Evolutionary conservation across 768 basidiomycete genomes (phyloP).

Genomic region (Suillus paluster): DNA sequence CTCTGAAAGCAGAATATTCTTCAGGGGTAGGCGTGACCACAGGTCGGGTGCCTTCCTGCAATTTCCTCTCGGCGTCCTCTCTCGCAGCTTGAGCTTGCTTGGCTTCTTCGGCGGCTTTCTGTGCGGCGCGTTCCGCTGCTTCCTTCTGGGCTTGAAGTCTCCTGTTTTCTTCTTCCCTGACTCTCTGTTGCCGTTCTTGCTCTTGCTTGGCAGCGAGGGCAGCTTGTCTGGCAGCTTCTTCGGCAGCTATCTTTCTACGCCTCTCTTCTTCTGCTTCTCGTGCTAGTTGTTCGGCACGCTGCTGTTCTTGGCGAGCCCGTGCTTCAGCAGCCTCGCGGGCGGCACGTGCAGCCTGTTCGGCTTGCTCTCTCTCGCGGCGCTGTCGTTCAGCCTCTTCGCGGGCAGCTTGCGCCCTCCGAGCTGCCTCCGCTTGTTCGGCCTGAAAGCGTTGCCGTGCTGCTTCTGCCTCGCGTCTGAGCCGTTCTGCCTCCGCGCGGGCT

Average conservation of each 20-base stretch:
- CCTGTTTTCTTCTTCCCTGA: conserved; percentile 14
- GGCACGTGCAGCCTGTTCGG: conserved; percentile 24
- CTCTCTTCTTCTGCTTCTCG: conserved; percentile 28
- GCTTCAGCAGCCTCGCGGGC: conserved; percentile 30
- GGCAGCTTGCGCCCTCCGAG: conserved; percentile 26
- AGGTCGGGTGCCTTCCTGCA: conserved; percentile 18
- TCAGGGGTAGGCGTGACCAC: conserved; percentile 18
- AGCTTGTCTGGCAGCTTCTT: conserved; percentile 28
- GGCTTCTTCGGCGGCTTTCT: conserved; percentile 25
- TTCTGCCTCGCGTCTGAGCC: conserved; percentile 11
- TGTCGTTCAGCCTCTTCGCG: conserved; percentile 27
- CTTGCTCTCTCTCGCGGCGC: conserved; percentile 24
- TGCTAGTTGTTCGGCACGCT: conserved; percentile 20
- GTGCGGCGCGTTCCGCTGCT: conserved; percentile 30
- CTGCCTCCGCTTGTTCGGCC: conserved; percentile 2
- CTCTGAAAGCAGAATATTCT: conserved; percentile 12
- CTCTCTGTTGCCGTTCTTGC: conserved; percentile 25
- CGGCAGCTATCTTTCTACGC: conserved; percentile 17
- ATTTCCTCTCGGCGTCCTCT: conserved; percentile 19
- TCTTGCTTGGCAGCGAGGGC: conserved; percentile 29
- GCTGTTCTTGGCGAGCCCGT: conserved; percentile 26
- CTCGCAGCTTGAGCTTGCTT: conserved; percentile 22
- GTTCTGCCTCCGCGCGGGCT: conserved; percentile 27
- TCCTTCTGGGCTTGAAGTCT: conserved; percentile 16
- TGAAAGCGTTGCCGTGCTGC: background rate